Evolutionary conservation across 1,284 basidiomycete genomes (phyloP), one percentile per base, ranked within the genome.

Genomic region (Amylostereum areolatum): DNA sequence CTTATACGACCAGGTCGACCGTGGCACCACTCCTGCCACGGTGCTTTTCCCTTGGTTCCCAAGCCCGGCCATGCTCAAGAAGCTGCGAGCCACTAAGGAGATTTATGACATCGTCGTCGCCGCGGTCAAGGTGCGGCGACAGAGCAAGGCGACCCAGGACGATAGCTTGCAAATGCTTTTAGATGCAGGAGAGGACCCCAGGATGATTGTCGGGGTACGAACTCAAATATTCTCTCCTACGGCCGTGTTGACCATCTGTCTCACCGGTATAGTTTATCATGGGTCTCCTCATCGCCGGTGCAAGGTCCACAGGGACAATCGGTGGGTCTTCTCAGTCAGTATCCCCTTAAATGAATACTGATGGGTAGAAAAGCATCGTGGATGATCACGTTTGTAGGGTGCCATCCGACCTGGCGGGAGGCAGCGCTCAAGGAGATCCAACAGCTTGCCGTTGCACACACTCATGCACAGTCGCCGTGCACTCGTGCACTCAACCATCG

Each of bases 11-110:
- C 69, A 64, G 39, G 68, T 88, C 47, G 85, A 88, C 56, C 68
- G 67, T 9, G 79, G 80, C 32, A 87, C 83, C 1, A 89, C 85
- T 0, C 84, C 85, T 1, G 72, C 80, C 1, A 83, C 81, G 3
- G 73, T 88, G 46, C 71, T 88, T 5, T 64, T 85, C 31, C 85
- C 85, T 34, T 88, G 85, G 85, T 65, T 88, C 44, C 85, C 85
- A 5, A 78, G 74, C 43, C 81, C 80, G 3, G 80, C 82, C 33
- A 83, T 84, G 78, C 60, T 88, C 42, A 74, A 67, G 57, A 85
- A 85, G 60, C 61, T 85, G 31, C 73, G 78, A 60, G 79, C 85
- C 10, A 87, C 85, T 29, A 86, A 84, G 63, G 69, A 78, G 53
- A 82, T 88, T 51, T 86, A 87, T 60, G 76, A 81, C 55, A 85